These are phyloP conservation scores for Aureobasidium sp. DNA, from an alignment of 2,329 filamentous ascomycete genomes.

Conservation along the genomic window DNA sequence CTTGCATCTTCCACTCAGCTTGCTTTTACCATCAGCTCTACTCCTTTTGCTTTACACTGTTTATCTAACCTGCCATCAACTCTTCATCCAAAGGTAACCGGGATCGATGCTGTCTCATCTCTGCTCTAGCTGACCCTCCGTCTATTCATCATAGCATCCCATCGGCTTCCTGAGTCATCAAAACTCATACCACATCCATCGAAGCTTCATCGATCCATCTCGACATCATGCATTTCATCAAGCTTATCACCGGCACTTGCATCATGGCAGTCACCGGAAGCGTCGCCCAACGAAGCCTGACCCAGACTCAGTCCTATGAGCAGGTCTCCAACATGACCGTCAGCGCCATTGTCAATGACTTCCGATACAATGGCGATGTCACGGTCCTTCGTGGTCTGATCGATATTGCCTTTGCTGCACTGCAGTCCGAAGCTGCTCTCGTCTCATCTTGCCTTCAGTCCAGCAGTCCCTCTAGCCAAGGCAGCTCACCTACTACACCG, in stretches of 20 bases:
- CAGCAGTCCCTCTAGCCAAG: background rate
- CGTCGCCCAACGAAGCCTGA: background rate
- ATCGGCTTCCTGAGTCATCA: slow-evolving; percentile 8
- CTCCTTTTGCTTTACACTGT: slow-evolving; percentile 6
- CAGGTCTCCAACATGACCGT: slow-evolving; percentile 10
- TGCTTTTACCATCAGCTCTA: slow-evolving; percentile 5
- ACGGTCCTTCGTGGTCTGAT: slow-evolving; percentile 14
- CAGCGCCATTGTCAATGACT: slow-evolving; percentile 15
- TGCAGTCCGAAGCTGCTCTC: slow-evolving; percentile 11
- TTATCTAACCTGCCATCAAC: background rate
- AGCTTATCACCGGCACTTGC: slow-evolving; percentile 1
- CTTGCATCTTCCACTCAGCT: slow-evolving; percentile 10
- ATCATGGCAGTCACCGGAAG: background rate
- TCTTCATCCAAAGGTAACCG: background rate
- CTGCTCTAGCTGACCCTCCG: background rate
- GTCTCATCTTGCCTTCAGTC: slow-evolving; percentile 5
- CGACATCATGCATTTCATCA: slow-evolving; percentile 12
- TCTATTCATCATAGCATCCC: background rate
- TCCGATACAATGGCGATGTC: slow-evolving; percentile 13
- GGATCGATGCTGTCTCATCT: background rate
- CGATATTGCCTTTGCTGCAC: slow-evolving; percentile 12
- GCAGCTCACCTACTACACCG: background rate
- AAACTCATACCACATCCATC: slow-evolving; percentile 5
- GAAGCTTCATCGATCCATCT: slow-evolving; percentile 10
- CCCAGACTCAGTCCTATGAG: slow-evolving; percentile 10